A percentile compares a stretch with the other conserved stretches of the same genome.
phyloP scores from a whole-genome alignment of 1,284 basidiomycete genomes.

The Cutaneotrichosporon cavernicola region DNA sequence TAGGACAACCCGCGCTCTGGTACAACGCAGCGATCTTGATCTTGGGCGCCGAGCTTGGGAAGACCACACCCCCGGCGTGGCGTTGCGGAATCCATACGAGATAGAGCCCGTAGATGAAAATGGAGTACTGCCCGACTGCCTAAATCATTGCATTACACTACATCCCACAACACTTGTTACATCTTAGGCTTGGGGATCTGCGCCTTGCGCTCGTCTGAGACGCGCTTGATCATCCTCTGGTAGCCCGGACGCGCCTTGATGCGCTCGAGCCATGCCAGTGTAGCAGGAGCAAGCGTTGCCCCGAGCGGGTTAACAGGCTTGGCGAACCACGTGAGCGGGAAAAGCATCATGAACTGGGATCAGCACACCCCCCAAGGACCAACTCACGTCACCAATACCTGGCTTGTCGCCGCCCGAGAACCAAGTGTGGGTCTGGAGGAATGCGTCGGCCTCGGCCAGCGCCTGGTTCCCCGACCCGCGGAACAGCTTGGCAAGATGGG shows the following conservation, averaged over 20 bases:
- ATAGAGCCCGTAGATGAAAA: no score
- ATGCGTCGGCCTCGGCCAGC: constrained; percentile 35
- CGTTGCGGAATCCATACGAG: no score
- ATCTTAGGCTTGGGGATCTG: constrained; percentile 1
- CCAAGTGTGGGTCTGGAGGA: constrained; percentile 29
- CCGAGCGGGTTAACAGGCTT: neutral
- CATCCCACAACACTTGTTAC: neutral
- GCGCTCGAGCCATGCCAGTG: constrained; percentile 18
- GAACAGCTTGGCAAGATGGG: neutral
- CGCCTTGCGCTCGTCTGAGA: constrained; percentile 7
- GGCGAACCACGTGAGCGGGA: constrained; percentile 11
- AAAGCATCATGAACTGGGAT: constrained; percentile 24
- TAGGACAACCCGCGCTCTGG: no score
- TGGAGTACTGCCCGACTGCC: neutral
- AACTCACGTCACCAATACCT: constrained; percentile 43
- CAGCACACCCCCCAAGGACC: neutral
- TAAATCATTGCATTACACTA: neutral
- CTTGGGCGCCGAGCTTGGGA: no score
- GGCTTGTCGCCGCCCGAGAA: constrained; percentile 41
- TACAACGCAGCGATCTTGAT: no score
- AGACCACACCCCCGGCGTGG: no score
- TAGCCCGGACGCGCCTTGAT: constrained; percentile 17
- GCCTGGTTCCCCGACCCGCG: constrained; percentile 14
- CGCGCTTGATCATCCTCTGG: constrained; percentile 12
- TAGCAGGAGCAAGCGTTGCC: constrained; percentile 12